Base-by-base conservation (phyloP, 805 yeast species). In the Kazachstania psychrophila region DNA sequence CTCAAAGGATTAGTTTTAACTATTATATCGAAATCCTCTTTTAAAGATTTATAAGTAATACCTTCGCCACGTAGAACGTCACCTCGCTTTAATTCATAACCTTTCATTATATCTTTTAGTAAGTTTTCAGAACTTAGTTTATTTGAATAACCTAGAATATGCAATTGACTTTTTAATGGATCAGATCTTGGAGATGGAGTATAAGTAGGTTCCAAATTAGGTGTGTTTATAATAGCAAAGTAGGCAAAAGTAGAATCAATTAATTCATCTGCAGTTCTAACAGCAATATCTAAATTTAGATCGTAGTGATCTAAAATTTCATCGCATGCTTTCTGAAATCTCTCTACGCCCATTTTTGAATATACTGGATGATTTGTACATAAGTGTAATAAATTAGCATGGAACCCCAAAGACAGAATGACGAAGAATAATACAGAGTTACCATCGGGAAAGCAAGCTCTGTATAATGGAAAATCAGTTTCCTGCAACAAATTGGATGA, bases 351-450 rank as follows among this genome's bases (percentile, higher is more conserved):
- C 42, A 69, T 63, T 34, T 66, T 65, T 20, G 87, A 65, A 54
- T 80, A 60, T 46, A 79, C 80, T 0, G 79, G 76, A 0, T 77
- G 66, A 45, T 85, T 89, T 11, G 29, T 28, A 36, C 88, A 75
- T 39, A 80, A 80, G 22, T 88, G 88, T 2, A 88, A 87, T 34
- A 88, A 58, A 3, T 87, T 73, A 2, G 96, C 86, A 58, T 88
- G 96, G 44, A 86, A 73, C 0, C 80, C 94, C 84, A 94, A 77
- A 0, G 95, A 82, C 0, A 75, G 66, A 8, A 87, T 94, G 2
- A 84, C 84, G 13, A 72, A 41, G 51, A 77, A 62, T 2, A 52
- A 40, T 5, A 56, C 33, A 52, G 33, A 18, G 5, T 33, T 13
- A 9, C 27, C 55, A 29, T 51, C 44, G 3, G 67, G 66, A 24